phyloP scores from a whole-genome alignment of 1,139 yeast species.

The Candida pseudoviswanathii region DNA sequence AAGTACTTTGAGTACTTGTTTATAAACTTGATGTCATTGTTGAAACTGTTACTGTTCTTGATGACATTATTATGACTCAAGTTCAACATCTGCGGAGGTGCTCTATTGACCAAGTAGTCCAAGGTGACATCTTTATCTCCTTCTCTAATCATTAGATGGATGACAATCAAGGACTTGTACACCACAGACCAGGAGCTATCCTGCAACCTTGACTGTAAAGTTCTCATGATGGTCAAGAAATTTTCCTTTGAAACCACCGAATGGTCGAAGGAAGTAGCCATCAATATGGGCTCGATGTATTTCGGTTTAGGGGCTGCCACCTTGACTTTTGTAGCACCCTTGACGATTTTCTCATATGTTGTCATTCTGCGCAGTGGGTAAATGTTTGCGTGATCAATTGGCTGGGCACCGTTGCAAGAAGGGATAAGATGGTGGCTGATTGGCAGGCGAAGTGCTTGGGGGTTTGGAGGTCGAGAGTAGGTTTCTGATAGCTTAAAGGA shows the following conservation, averaged over 20 bases:
- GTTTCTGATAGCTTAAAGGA: too few species aligned
- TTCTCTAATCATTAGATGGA: conserved; percentile 90
- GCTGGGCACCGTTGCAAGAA: background rate
- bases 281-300: conserved; percentile 87
- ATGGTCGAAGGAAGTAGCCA: conserved; percentile 62
- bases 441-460: background rate
- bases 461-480: too few species aligned
- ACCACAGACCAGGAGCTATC: conserved; percentile 91
- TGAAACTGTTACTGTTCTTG: conserved; percentile 29
- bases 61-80: conserved; percentile 34
- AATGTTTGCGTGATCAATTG: background rate
- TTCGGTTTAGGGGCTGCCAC: conserved; percentile 98
- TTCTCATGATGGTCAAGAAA: conserved; percentile 67
- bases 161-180: conserved; percentile 78
- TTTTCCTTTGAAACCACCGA: conserved; percentile 53
- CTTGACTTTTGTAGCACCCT: conserved; percentile 55
- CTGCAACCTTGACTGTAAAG: conserved; percentile 60
- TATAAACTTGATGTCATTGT: conserved; percentile 62
- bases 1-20: conserved; percentile 74
- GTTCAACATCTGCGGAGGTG: conserved; percentile 57
- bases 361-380: conserved; percentile 29
- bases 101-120: conserved; percentile 58
- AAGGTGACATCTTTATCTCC: conserved; percentile 78
- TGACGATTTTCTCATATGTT: conserved; percentile 49
- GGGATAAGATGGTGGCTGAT: background rate